A percentile compares a stretch with the other conserved stretches of the same genome.
phyloP scores from a whole-genome alignment of 2,329 filamentous ascomycete genomes.

The Pseudocercospora cruenta region DNA sequence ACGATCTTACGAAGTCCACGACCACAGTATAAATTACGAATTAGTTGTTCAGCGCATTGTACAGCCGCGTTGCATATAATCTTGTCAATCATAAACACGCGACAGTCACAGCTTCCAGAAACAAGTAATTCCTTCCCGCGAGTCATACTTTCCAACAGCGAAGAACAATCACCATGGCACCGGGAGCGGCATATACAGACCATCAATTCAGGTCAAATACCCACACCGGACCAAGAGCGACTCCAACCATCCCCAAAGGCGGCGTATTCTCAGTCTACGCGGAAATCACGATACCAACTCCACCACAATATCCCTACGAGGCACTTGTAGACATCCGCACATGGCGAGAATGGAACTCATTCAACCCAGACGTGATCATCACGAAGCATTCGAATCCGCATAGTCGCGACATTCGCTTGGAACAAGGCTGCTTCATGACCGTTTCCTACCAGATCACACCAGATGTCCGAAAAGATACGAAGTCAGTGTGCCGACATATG shows the following conservation, averaged over 20 bases:
- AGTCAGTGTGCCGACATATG: conserved; percentile 43
- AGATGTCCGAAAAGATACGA: conserved; percentile 31
- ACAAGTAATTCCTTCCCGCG: not conserved
- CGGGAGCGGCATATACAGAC: conserved; percentile 26
- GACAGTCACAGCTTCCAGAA: not conserved
- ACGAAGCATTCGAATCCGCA: conserved; percentile 43
- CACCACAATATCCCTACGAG: conserved; percentile 48
- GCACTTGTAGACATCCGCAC: conserved; percentile 50
- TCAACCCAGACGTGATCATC: conserved; percentile 51
- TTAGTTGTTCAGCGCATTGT: not conserved
- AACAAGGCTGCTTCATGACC: conserved; percentile 49
- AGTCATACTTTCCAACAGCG: not conserved
- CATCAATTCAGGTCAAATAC: conserved; percentile 34
- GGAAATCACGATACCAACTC: conserved; percentile 45
- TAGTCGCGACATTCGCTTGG: conserved; percentile 27
- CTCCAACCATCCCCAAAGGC: conserved; percentile 36
- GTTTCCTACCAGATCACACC: conserved; percentile 49
- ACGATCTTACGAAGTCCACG: not conserved
- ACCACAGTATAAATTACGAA: not conserved
- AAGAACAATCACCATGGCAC: conserved; percentile 11
- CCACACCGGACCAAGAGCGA: conserved; percentile 34
- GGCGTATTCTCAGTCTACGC: conserved; percentile 40
- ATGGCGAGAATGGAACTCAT: conserved; percentile 54
- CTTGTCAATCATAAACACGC: not conserved
- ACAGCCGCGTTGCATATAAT: not conserved